These are phyloP conservation scores for Fusarium sterilihyphosum DNA, from an alignment of 2,329 filamentous ascomycete genomes.

Conservation along the genomic window DNA sequence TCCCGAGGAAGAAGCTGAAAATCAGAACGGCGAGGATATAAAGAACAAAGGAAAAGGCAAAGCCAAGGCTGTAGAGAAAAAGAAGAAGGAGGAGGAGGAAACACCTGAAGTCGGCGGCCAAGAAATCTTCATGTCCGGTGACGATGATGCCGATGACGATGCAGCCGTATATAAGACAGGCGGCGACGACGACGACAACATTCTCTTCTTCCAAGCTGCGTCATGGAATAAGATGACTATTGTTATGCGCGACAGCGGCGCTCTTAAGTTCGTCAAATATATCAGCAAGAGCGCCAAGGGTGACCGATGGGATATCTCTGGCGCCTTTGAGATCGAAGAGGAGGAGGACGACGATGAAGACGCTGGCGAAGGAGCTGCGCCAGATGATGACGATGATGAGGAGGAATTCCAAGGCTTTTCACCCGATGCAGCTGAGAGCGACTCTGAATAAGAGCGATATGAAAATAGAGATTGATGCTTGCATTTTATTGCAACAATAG, in stretches of 20 bases:
- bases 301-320: constrained; percentile 92
- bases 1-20: constrained; percentile 48
- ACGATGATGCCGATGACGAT: constrained; percentile 76
- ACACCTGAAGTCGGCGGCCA: constrained; percentile 75
- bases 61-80: constrained; percentile 24
- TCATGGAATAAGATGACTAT: constrained; percentile 93
- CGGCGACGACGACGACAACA: constrained; percentile 78
- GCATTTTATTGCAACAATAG: constrained; percentile 23
- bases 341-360: constrained; percentile 58
- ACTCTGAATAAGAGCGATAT: constrained; percentile 43
- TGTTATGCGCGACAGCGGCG: constrained; percentile 86
- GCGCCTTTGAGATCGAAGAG: constrained; percentile 77
- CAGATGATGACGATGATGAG: constrained; percentile 56
- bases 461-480: constrained; percentile 23
- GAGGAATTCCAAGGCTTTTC: constrained; percentile 70
- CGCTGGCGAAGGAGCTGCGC: constrained; percentile 47
- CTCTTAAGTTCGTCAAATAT: constrained; percentile 96
- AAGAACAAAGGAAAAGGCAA: constrained; percentile 46
- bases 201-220: constrained; percentile 70
- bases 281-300: constrained; percentile 84
- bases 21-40: constrained; percentile 47
- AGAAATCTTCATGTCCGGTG: constrained; percentile 93
- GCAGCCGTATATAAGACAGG: constrained; percentile 88
- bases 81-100: constrained; percentile 37
- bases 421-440: constrained; percentile 49